These are phyloP conservation scores for Senna siamea DNA, from an alignment of 306 rosid species.

Conservation along the genomic window DNA sequence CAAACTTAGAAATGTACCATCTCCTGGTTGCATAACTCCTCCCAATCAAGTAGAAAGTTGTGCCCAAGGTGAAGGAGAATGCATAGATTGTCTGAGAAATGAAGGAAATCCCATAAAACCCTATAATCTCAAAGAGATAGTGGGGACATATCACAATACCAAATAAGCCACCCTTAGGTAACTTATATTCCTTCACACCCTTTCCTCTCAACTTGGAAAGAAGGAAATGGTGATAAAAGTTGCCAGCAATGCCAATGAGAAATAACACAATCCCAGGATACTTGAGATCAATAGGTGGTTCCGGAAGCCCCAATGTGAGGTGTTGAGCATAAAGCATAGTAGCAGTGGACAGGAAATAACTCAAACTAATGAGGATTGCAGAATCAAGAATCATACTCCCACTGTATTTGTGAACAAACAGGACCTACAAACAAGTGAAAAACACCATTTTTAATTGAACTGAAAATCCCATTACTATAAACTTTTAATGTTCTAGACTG, in stretches of 20 bases:
- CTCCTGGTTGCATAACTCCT: slow-evolving; percentile 75
- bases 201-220: slow-evolving; percentile 62
- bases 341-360: slow-evolving; percentile 56
- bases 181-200: slow-evolving; percentile 69
- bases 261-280: slow-evolving; percentile 57
- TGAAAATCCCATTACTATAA: not conserved
- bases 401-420: slow-evolving; percentile 77
- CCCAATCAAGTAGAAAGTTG: slow-evolving; percentile 61
- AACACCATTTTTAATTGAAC: not conserved
- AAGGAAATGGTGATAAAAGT: slow-evolving; percentile 79
- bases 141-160: slow-evolving; percentile 73
- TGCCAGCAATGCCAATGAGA: slow-evolving; percentile 67
- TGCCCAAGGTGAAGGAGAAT: slow-evolving; percentile 52
- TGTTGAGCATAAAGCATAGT: slow-evolving; percentile 67
- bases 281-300: slow-evolving; percentile 57
- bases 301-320: slow-evolving; percentile 56
- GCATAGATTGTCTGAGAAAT: slow-evolving; percentile 69
- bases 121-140: slow-evolving; percentile 74
- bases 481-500: not conserved
- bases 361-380: slow-evolving; percentile 52
- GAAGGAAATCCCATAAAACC: slow-evolving; percentile 59
- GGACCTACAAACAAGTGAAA: slow-evolving; percentile 51
- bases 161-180: slow-evolving; percentile 87
- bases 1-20: slow-evolving; percentile 83
- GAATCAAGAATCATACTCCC: slow-evolving; percentile 58